phyloP scores from a whole-genome alignment of 805 yeast species.

The Candida namnaoensis region DNA sequence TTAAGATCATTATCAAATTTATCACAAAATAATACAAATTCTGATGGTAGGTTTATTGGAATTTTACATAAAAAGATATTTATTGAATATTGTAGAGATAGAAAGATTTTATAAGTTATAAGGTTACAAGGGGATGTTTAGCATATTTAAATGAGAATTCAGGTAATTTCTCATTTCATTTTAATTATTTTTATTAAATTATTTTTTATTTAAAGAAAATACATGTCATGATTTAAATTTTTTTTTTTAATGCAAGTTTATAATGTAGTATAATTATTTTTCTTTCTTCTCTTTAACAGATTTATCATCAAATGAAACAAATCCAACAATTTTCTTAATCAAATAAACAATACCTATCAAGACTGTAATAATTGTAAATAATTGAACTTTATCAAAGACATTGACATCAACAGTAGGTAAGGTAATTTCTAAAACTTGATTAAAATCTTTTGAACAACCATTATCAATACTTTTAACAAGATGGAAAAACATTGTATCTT shows the following conservation, averaged over 20 bases:
- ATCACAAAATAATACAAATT: too few relatives aligned
- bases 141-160: too few relatives aligned
- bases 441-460: neutral
- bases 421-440: constrained; percentile 11
- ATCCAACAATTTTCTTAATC: constrained; percentile 11
- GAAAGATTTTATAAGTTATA: constrained; percentile 2
- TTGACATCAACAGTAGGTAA: constrained; percentile 34
- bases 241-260: too few relatives aligned
- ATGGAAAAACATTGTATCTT: constrained; percentile 33
- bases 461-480: constrained; percentile 5
- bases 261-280: too few relatives aligned
- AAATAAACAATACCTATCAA: constrained; percentile 24
- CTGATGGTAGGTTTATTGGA: constrained; percentile 38
- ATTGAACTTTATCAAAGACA: constrained; percentile 22
- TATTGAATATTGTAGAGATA: constrained; percentile 31
- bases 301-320: too few relatives aligned
- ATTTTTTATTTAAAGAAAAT: too few relatives aligned
- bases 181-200: too few relatives aligned
- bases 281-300: too few relatives aligned
- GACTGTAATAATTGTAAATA: constrained; percentile 25
- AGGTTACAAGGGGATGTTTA: too few relatives aligned
- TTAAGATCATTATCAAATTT: too few relatives aligned
- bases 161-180: too few relatives aligned
- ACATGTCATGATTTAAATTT: too few relatives aligned
- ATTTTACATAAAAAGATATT: constrained; percentile 44